phyloP scores from a whole-genome alignment of 2,329 filamentous ascomycete species.

The Exophiala sp. region DNA sequence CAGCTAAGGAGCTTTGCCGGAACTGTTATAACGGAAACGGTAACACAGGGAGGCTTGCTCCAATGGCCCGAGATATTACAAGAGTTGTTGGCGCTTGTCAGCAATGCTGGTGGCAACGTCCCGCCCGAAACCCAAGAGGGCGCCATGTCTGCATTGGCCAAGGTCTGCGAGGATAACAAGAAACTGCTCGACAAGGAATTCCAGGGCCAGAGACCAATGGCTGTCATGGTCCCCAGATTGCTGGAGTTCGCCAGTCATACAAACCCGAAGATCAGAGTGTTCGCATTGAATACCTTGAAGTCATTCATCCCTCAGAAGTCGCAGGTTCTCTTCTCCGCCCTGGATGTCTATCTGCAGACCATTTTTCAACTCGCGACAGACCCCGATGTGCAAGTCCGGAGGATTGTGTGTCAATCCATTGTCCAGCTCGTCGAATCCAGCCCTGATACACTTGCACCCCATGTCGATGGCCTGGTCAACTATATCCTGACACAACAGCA shows the following conservation, averaged over 20 bases:
- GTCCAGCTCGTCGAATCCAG: constrained; percentile 87
- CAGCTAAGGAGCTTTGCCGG: constrained; percentile 88
- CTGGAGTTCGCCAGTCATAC: constrained; percentile 78
- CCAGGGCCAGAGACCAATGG: constrained; percentile 80
- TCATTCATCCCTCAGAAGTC: constrained; percentile 85
- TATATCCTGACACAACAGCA: constrained; percentile 91
- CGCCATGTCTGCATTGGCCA: constrained; percentile 85
- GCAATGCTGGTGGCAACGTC: constrained; percentile 66
- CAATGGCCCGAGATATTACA: constrained; percentile 89
- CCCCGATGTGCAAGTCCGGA: constrained; percentile 73
- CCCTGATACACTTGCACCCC: constrained; percentile 84
- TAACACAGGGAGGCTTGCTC: constrained; percentile 77
- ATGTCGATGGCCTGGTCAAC: constrained; percentile 82
- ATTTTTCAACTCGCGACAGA: constrained; percentile 81
- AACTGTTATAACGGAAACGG: constrained; percentile 89
- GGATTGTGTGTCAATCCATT: constrained; percentile 90
- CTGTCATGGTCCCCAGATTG: constrained; percentile 84
- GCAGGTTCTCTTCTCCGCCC: constrained; percentile 72
- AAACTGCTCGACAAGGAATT: constrained; percentile 83
- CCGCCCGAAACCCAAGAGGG: constrained; percentile 78
- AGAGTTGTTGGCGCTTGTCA: constrained; percentile 73
- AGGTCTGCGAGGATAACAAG: constrained; percentile 96
- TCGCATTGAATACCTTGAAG: constrained; percentile 82
- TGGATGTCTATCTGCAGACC: constrained; percentile 77
- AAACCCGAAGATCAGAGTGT: constrained; percentile 71